Base-by-base conservation (phyloP, 805 yeast genomes). In the Candida namnaoensis region DNA sequence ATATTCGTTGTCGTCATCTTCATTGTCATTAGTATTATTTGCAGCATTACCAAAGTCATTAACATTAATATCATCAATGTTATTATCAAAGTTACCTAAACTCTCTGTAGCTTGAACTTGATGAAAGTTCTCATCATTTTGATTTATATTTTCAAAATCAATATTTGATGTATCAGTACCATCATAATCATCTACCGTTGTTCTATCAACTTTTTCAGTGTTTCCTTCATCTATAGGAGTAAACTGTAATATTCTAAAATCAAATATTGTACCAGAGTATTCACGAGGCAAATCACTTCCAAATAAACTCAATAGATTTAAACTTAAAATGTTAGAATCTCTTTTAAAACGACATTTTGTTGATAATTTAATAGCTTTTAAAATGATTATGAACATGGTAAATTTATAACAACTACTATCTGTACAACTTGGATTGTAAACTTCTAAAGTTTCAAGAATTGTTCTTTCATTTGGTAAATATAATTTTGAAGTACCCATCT, bases 401-500 rank as follows among this genome's bases (percentile, higher is more conserved):
- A 75, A 79, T 44, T 71, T 74, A 55, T 76, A 81, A 45, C 65
- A 66, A 5, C 76, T 69, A 3, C 75, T 60, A 14, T 71, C 56
- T 7, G 64, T 56, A 9, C 48, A 52, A 2, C 49, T 47, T 7
- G 54, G 48, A 33, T 52, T 62, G 30, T 58, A 59, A 8, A 67
- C 61, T 35, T 59, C 67, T 28, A 86, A 56, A 36, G 79, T 78
- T 46, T 83, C 91, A 30, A 88, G 57, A 11, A 78, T 74, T 3
- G 77, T 65, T 49, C 72, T 69, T 38, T 75, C 83, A 45, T 70
- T 72, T 0, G 95, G 95, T 38, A 81, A 69, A 9, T 72, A 68
- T 19, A 86, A 64, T 52, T 82, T 80, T 34, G 86, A 78, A 40
- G 70, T 66, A 0, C 95, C 95, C 37, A 85, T 69, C n/a, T 80